Conservation (phyloP, 2,329 filamentous ascomycete species). For the Tolypocladium inflatum region DNA sequence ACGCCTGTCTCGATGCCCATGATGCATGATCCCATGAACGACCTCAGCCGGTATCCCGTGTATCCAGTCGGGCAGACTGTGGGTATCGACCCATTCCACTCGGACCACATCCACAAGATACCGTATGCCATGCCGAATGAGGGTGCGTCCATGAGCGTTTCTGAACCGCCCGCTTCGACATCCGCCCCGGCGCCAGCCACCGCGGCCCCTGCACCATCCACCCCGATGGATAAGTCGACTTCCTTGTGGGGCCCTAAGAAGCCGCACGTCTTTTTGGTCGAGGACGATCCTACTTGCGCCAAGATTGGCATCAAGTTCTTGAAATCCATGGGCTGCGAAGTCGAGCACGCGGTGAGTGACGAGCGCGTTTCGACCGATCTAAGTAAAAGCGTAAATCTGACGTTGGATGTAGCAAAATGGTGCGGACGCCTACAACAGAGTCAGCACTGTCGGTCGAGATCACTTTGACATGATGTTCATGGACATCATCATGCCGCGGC, state of each 20-base stretch:
- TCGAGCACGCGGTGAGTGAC: conserved; percentile 54
- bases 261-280: conserved; percentile 82
- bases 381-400: conserved; percentile 6
- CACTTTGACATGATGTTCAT: conserved; percentile 66
- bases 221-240: conserved; percentile 27
- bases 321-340: conserved; percentile 53
- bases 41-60: conserved; percentile 56
- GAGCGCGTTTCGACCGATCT: conserved; percentile 7
- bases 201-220: conserved; percentile 13
- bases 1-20: conserved; percentile 34
- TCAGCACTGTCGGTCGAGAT: conserved; percentile 39
- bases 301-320: conserved; percentile 61
- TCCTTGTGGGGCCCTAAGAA: conserved; percentile 48
- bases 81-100: conserved; percentile 89
- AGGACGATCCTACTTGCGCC: conserved; percentile 63
- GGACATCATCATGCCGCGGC: conserved; percentile 95
- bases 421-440: conserved; percentile 81
- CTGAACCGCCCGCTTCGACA: conserved; percentile 22
- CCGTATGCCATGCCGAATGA: conserved; percentile 68
- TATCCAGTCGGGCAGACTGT: conserved; percentile 88
- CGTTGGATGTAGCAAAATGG: conserved; percentile 49
- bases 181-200: conserved; percentile 7
- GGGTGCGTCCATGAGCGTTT: conserved; percentile 26
- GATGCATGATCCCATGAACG: conserved; percentile 44
- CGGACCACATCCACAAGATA: conserved; percentile 90